phyloP scores from a whole-genome alignment of 2,329 filamentous ascomycete species.

The Metarhizium humberi region DNA sequence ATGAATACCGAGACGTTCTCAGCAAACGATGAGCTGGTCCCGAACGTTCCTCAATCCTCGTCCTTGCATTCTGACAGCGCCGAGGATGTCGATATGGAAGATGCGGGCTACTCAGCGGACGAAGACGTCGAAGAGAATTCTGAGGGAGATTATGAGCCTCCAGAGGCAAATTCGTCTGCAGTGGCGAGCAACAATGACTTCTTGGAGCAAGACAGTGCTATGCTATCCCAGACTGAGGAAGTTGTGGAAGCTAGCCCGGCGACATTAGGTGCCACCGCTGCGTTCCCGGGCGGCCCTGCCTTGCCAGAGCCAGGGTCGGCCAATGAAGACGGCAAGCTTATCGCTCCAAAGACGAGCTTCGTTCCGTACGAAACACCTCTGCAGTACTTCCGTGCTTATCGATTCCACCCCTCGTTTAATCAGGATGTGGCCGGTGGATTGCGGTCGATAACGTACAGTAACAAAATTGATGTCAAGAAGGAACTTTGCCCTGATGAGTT shows the following conservation, averaged over 20 bases:
- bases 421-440: conserved; percentile 65
- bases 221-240: neutral
- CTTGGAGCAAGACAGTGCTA: conserved; percentile 4
- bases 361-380: conserved; percentile 75
- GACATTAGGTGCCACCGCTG: neutral
- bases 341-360: conserved; percentile 15
- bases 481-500: conserved; percentile 71
- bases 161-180: conserved; percentile 23
- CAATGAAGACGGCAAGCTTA: conserved; percentile 2
- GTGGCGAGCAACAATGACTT: neutral
- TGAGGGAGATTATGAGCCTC: conserved; percentile 46
- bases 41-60: neutral
- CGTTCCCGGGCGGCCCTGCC: conserved; percentile 9
- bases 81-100: conserved; percentile 11
- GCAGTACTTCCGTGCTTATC: conserved; percentile 74
- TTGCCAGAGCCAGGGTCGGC: conserved; percentile 6
- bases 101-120: conserved; percentile 26
- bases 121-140: conserved; percentile 26
- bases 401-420: conserved; percentile 74
- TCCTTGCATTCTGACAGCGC: neutral
- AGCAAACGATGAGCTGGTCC: neutral
- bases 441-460: conserved; percentile 87
- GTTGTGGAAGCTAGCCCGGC: neutral
- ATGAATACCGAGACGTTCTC: neutral
- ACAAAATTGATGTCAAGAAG: conserved; percentile 70